Conservation (phyloP, 129 eudicot species). For the Centella asiatica region DNA sequence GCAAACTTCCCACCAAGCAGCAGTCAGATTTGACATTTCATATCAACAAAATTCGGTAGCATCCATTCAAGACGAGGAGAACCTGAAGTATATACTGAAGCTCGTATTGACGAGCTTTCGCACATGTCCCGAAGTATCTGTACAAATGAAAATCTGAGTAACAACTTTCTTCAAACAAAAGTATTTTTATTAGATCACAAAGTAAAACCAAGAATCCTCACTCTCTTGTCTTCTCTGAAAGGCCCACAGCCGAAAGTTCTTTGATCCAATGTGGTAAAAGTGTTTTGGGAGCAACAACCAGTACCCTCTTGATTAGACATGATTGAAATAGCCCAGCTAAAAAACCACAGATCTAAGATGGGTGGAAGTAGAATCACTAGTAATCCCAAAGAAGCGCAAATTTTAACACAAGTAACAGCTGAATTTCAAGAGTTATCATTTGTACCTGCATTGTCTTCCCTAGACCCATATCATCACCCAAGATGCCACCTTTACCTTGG, state of each 20-base stretch:
- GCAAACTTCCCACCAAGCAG: background rate
- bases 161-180: background rate
- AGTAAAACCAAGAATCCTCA: conserved; percentile 26
- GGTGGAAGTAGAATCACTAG: background rate
- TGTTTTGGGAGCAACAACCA: conserved; percentile 92
- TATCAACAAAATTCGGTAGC: background rate
- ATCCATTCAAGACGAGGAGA: conserved; percentile 11
- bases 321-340: conserved; percentile 79
- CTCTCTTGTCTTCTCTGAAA: conserved; percentile 70
- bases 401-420: background rate
- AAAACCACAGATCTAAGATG: conserved; percentile 69
- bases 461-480: conserved; percentile 99
- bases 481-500: conserved; percentile 86
- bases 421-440: background rate
- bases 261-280: conserved; percentile 88
- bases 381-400: background rate
- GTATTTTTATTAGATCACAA: background rate
- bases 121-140: conserved; percentile 75
- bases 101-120: conserved; percentile 75
- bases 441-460: conserved; percentile 97
- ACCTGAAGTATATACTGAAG: conserved; percentile 93
- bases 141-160: conserved; percentile 4
- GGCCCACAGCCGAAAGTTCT: conserved; percentile 77
- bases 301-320: conserved; percentile 54
- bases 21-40: background rate